Base-by-base conservation (phyloP, 177 flowering plant genomes). In the Vitis hybrid region DNA sequence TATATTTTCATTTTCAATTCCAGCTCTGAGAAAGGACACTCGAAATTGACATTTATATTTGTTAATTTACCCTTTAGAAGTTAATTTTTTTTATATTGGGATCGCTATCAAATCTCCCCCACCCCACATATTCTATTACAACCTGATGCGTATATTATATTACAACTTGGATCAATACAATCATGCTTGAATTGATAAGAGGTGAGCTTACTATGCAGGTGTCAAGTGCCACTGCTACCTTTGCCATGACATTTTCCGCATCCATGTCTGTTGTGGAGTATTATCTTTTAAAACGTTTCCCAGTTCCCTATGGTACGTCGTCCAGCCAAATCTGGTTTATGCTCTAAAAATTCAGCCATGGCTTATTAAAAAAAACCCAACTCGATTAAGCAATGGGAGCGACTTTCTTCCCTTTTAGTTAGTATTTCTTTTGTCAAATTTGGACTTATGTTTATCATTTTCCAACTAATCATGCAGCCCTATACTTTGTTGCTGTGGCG, bases 191-290 rank as follows among this genome's bases (percentile, higher is more conserved):
- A 34, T 34, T 34, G 29, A 26, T 26, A 2, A 26, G 29, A 26
- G 29, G 29, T 26, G 29, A 26, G 29, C 3, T 26, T 26, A 26
- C 29, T 48, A 12, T 63, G 70, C 78, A 87, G 91, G 89, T 85
- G 10, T 79, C 87, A 71, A 88, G 87, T 76, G 89, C 91, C 7
- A 90, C 94, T 54, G 78, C 89, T 51, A 87, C 91, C 51, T 85
- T 89, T 63, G 87, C 79, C 51, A 89, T 90, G 94, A 61, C 76
- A 26, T 90, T 90, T 70, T 88, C 94, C 4, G 75, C 94, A 29
- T 90, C 94, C 55, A 84, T 90, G 89, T 86, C 89, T 1, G 90
- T 85, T 1, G 80, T 86, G 9, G 82, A 90, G 66, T 88, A 90
- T 51, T 90, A 86, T 72, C 86, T 86, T 68, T 81, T 89, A 13